phyloP scores from a whole-genome alignment of 2,329 filamentous ascomycete species.

The Dactylellina haptotyla region DNA sequence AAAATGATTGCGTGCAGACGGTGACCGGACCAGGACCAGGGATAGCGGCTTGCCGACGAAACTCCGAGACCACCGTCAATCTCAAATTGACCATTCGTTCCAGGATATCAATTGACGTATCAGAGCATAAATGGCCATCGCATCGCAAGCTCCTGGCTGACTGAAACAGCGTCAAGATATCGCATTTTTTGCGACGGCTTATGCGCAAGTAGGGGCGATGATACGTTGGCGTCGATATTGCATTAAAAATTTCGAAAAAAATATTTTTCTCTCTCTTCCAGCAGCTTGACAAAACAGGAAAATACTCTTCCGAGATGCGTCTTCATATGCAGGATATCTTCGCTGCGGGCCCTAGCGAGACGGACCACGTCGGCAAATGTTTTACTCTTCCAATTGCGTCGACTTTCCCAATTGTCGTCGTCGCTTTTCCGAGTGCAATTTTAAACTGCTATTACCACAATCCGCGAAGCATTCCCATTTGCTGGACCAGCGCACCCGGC shows the following conservation, averaged over 20 bases:
- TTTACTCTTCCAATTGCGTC: slow-evolving; percentile 43
- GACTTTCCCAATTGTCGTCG: slow-evolving; percentile 42
- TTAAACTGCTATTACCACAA: neutral
- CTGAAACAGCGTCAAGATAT: slow-evolving; percentile 9
- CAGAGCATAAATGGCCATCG: neutral
- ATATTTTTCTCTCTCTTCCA: neutral
- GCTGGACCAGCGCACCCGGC: slow-evolving; percentile 4
- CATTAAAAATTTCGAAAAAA: slow-evolving; percentile 2
- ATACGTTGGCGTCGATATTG: neutral
- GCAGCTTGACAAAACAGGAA: neutral
- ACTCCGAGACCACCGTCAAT: slow-evolving; percentile 4
- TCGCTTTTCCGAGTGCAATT: slow-evolving; percentile 7
- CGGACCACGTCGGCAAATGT: slow-evolving; percentile 53
- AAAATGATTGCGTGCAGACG: neutral
- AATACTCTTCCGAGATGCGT: neutral
- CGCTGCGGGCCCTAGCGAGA: slow-evolving; percentile 53
- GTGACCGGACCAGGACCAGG: neutral
- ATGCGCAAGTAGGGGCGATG: neutral
- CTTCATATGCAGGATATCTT: slow-evolving; percentile 6
- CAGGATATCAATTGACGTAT: neutral
- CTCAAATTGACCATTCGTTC: slow-evolving; percentile 4
- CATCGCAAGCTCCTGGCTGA: too few relatives aligned
- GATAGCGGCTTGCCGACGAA: slow-evolving; percentile 20
- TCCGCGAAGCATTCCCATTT: slow-evolving; percentile 42
- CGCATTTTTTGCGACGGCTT: neutral